Percentiles rank a stretch among this genome's conserved stretches.
These are phyloP conservation scores for Coemansia sp. DNA, from an alignment of 371 early-diverging fungal species.

Conservation along the genomic window DNA sequence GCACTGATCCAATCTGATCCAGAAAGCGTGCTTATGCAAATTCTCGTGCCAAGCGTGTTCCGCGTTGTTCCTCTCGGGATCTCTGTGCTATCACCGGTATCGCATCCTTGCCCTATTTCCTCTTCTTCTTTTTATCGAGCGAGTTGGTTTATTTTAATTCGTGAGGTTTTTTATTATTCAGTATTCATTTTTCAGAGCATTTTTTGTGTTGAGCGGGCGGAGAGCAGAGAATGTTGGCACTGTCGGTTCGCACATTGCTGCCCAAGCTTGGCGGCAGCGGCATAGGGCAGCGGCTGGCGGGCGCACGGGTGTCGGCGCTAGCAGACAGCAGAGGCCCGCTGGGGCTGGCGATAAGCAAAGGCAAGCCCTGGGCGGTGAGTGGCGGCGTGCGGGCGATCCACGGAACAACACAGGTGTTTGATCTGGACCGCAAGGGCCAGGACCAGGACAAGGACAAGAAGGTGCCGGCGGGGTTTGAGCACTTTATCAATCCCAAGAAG, in stretches of 20 bases:
- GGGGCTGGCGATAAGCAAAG: not conserved
- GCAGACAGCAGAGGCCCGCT: not conserved
- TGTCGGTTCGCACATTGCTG: conserved; percentile 1
- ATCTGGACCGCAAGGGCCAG: not conserved
- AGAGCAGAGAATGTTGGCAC: not conserved
- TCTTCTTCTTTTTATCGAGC: too few relatives aligned
- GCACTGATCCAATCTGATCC: conserved; percentile 1
- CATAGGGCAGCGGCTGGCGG: not conserved
- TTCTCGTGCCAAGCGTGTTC: too few relatives aligned
- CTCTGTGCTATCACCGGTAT: too few relatives aligned
- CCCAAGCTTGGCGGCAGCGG: not conserved
- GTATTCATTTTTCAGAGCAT: not conserved
- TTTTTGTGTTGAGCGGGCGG: too few relatives aligned
- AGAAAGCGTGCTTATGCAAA: not conserved
- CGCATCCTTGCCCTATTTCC: too few relatives aligned
- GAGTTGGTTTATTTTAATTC: not conserved
- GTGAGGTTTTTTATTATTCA: not conserved
- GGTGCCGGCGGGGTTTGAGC: conserved; percentile 52
- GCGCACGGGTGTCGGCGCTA: not conserved
- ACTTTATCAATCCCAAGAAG: conserved; percentile 56
- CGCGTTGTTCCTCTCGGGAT: too few relatives aligned
- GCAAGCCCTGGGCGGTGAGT: not conserved
- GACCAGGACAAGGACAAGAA: conserved; percentile 15
- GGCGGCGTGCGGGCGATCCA: conserved; percentile 35
- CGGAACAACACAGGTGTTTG: conserved; percentile 19